These are phyloP conservation scores for Diaporthe ilicicola DNA, from an alignment of 2,329 filamentous ascomycete genomes.

Conservation along the genomic window DNA sequence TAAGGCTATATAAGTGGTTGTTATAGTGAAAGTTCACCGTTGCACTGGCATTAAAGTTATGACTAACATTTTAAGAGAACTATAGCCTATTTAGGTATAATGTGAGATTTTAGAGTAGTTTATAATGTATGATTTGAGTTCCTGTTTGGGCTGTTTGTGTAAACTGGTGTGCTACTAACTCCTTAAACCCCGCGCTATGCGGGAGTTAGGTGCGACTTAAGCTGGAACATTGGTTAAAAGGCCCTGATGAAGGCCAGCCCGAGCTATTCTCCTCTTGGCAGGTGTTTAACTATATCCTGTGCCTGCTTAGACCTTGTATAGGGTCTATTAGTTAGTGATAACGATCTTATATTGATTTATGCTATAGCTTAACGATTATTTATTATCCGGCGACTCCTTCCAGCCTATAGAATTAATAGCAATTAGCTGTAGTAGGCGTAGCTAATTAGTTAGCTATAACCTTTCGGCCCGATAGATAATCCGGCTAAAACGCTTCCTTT, in stretches of 20 bases:
- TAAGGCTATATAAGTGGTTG: background rate
- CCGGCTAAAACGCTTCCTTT: too few species aligned
- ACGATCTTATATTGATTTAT: background rate
- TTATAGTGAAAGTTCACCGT: background rate
- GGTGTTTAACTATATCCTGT: slow-evolving; percentile 4
- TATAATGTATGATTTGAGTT: background rate
- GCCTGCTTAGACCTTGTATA: background rate
- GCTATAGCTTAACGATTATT: background rate
- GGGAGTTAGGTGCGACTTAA: background rate
- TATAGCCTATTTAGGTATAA: too few species aligned
- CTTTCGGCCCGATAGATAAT: too few species aligned
- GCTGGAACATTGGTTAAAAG: background rate
- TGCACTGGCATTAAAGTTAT: background rate
- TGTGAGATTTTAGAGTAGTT: background rate
- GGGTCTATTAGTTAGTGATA: slow-evolving; percentile 2
- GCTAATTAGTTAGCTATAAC: too few species aligned
- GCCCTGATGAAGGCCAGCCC: slow-evolving; percentile 13
- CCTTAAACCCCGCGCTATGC: background rate
- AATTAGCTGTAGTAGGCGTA: too few species aligned
- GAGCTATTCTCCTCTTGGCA: slow-evolving; percentile 20
- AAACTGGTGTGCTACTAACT: background rate
- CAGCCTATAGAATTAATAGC: too few species aligned
- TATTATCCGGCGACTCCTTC: slow-evolving; percentile 16
- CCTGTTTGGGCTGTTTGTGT: background rate
- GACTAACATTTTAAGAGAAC: too few species aligned